Base-by-base conservation (phyloP, 148 eudicot genomes). In the Dysphania ambrosioides region DNA sequence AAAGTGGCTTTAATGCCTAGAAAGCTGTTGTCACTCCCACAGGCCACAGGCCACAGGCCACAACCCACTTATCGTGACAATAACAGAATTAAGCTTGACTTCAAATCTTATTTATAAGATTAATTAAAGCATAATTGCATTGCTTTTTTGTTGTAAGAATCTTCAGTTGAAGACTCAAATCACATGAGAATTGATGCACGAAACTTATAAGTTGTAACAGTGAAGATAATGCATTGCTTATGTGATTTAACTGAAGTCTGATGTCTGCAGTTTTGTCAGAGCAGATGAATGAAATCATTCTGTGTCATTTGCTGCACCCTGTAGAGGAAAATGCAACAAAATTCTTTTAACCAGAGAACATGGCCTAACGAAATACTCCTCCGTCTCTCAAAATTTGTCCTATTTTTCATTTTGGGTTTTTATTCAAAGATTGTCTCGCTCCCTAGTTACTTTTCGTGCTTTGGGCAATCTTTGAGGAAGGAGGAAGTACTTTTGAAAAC, bases 1-100 rank as follows among this genome's bases (percentile, higher is more conserved):
- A 36, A n/a, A 65, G 68, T 65, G 16, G 40, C 29, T 65, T 35
- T 65, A 21, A 53, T 61, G 35, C 66, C 66, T 61, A 61, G 66
- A 61, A 31, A 19, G n/a, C 12, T 61, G 36, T 30, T 31, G 66
- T 29, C 38, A 29, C 21, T 30, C 31, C 63, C 27, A 59, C 34
- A 59, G 3, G 18, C 32, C 63, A 59, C 63, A n/a, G n/a, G n/a
- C n/a, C n/a, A n/a, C n/a, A n/a, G n/a, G n/a, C n/a, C n/a, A 59
- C 34, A 59, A 10, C 32, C 32, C 63, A 59, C 63, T 59, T 9
- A 61, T 47, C 16, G 6, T 47, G 16, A 47, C 5, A 15, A 44
- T 12, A 47, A 47, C 53, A 47, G 5, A 47, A 59, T 32, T 27
- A 29, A 63, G 2, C 6, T 16, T 31, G 4, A 11, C 19, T 63